Conservation (phyloP, 306 rosid genomes). For the Cicer bijugum region DNA sequence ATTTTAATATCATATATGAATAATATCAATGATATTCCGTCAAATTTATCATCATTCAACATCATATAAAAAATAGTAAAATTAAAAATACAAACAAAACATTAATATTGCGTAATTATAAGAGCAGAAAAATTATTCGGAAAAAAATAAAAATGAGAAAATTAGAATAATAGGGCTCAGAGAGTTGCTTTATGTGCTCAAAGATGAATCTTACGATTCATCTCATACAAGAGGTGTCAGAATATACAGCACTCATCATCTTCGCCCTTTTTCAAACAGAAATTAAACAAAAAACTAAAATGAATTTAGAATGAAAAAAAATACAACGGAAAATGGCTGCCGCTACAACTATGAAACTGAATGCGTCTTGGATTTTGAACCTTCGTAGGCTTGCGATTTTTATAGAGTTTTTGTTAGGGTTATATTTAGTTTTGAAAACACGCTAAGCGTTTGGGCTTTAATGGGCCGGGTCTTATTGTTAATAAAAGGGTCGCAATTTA, state of each 20-base stretch:
- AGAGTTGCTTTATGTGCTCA: conserved; percentile 86
- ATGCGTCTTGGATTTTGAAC: background rate
- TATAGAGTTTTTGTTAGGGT: conserved; percentile 29
- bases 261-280: conserved; percentile 33
- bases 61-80: background rate
- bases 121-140: too few species aligned
- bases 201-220: conserved; percentile 55
- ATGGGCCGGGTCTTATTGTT: background rate
- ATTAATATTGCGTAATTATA: conserved; percentile 49
- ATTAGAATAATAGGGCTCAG: conserved; percentile 58
- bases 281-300: background rate
- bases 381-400: background rate
- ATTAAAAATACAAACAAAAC: background rate
- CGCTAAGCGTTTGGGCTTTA: background rate
- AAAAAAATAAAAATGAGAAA: background rate
- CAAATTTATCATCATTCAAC: conserved; percentile 47
- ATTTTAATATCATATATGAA: conserved; percentile 42
- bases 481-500: too few species aligned
- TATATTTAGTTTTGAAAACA: background rate
- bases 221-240: conserved; percentile 99
- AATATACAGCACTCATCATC: conserved; percentile 70
- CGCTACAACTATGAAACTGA: background rate
- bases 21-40: conserved; percentile 54
- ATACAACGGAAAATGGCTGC: background rate
- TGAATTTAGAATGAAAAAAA: background rate